Percentiles rank a stretch among this genome's conserved stretches.
Conservation (phyloP, 768 basidiomycete species). For the Kwoniella pini region DNA sequence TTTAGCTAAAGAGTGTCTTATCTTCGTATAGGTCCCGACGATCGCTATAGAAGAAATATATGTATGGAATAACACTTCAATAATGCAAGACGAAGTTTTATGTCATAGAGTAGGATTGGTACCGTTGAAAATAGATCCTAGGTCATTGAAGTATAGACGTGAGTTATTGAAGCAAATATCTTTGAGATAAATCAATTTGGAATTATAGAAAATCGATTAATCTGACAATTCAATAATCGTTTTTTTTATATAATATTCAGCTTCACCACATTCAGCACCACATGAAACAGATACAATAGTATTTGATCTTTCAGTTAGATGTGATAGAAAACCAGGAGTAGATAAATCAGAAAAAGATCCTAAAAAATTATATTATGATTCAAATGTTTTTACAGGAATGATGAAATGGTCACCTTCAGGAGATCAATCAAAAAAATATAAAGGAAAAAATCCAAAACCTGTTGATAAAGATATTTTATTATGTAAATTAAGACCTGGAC, state of each 20-base stretch:
- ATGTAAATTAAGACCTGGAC: slow-evolving; percentile 88
- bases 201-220: no score
- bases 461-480: slow-evolving; percentile 70
- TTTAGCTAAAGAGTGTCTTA: no score
- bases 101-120: slow-evolving; percentile 88
- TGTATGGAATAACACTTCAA: slow-evolving; percentile 90
- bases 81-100: slow-evolving; percentile 91
- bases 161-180: no score
- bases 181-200: no score
- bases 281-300: slow-evolving; percentile 91
- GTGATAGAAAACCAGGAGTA: slow-evolving; percentile 60
- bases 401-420: slow-evolving; percentile 79
- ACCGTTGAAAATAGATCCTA: slow-evolving; percentile 83
- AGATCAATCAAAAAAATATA: slow-evolving; percentile 62
- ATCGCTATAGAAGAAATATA: slow-evolving; percentile 88
- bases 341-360: slow-evolving; percentile 64
- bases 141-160: slow-evolving; percentile 61
- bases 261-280: slow-evolving; percentile 60
- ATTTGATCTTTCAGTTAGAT: slow-evolving; percentile 71
- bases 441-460: slow-evolving; percentile 54
- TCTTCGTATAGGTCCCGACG: slow-evolving; percentile 71
- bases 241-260: neutral
- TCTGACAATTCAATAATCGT: no score
- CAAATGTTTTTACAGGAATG: slow-evolving; percentile 53
- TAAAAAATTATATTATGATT: slow-evolving; percentile 68